Evolutionary conservation across 768 basidiomycete genomes (phyloP).

Genomic region (Cubamyces sp.): DNA sequence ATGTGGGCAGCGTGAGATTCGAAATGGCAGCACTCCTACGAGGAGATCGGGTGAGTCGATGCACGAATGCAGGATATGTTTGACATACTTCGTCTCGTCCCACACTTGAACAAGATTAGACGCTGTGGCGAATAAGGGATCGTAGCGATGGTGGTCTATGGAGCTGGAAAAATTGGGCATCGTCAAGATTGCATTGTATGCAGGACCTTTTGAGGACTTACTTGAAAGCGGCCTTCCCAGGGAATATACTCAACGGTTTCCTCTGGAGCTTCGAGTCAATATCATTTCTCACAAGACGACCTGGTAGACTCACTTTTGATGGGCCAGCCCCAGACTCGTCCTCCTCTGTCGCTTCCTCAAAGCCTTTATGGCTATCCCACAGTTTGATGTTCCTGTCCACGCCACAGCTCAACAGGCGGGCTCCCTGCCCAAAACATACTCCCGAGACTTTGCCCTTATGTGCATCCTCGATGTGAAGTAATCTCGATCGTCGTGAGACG

Average conservation of each 20-base stretch:
- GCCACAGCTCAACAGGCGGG: constrained; percentile 76
- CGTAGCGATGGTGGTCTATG: constrained; percentile 91
- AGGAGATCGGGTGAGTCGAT: not conserved
- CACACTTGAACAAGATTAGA: constrained; percentile 94
- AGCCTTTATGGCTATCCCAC: constrained; percentile 54
- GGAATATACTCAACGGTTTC: constrained; percentile 76
- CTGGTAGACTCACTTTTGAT: constrained; percentile 40
- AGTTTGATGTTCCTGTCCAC: constrained; percentile 83
- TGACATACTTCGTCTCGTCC: constrained; percentile 92
- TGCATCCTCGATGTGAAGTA: constrained; percentile 64
- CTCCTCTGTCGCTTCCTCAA: constrained; percentile 5
- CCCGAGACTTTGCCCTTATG: constrained; percentile 89
- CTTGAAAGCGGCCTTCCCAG: constrained; percentile 93
- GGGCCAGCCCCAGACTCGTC: constrained; percentile 40
- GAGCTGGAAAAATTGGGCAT: constrained; percentile 53
- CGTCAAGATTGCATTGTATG: not conserved
- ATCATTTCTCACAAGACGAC: not conserved
- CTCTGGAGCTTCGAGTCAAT: constrained; percentile 27
- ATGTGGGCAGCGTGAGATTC: constrained; percentile 84
- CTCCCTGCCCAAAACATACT: constrained; percentile 68
- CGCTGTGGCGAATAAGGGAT: constrained; percentile 91
- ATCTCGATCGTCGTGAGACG: constrained; percentile 57
- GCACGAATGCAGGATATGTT: not conserved
- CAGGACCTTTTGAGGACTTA: constrained; percentile 38
- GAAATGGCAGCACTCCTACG: constrained; percentile 81